Base-by-base conservation (phyloP, 257 asterid species). In the Voacanga thouarsii region DNA sequence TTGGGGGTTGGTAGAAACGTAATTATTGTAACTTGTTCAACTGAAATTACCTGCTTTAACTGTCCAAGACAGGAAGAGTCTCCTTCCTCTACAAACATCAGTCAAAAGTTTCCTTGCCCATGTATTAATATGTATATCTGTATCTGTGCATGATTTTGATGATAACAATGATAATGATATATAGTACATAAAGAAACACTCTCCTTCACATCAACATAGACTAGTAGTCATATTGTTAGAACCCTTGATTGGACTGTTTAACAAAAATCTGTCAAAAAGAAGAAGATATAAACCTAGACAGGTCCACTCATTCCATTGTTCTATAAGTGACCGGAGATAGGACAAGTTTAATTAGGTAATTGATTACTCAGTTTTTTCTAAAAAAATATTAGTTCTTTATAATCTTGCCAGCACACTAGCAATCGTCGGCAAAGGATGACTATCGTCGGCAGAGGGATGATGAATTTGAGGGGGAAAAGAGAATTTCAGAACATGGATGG, bases 11-110 rank as follows among this genome's bases (percentile, higher is more conserved):
- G 88, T 83, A 77, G 82, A 85, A 78, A 76, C 76, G 80, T 82
- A 87, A 83, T 88, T 72, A 88, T 85, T 72, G 75, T 89, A 41
- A 72, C 90, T 86, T 83, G 88, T 86, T 79, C 87, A 61, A 44
- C 87, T 78, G 71, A 79, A 83, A 49, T 53, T 83, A 83, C 87
- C 88, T 80, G 90, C 89, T 84, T 86, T 82, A 90, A 84, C 84
- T 80, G 91, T 84, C 92, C 71, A 72, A 50, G 75, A 80, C 87
- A 79, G 67, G 14, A 63, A 30, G 6, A 10, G 7, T 4, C 24
- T 78, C 72, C 19, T 60, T 71, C n/a, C 6, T 55, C 65, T 55
- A 30, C 37, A 43, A 7, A 47, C 78, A 45, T 26, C 82, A 53
- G 61, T 77, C 83, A 50, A 65, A 65, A n/a, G 73, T 57, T 74